Evolutionary conservation across 768 basidiomycete genomes (phyloP), one percentile per base, ranked within the genome.

Genomic region (Boletus tomentosulus): DNA sequence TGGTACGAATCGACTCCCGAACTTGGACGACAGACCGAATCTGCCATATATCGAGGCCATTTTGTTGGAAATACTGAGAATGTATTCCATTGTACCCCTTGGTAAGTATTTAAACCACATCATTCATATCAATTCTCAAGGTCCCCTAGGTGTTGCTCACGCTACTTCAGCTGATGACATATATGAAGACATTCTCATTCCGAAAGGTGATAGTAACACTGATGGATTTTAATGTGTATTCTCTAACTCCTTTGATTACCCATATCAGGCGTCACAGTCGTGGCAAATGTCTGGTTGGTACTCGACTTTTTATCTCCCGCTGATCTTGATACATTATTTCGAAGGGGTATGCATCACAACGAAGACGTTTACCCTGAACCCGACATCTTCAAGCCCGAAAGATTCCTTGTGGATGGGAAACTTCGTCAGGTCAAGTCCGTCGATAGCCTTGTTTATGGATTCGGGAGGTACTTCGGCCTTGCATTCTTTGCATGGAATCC

Each of bases 11-110:
- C 51, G 66, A 8, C 56, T 71, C 10, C 72, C 72, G 4, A 50
- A 47, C 12, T 61, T 68, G n/a, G 59, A 53, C 19, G 66, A 71
- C 28, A 50, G 59, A 47, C 49, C 54, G 3, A 44, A 43, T 16
- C 41, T 72, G 5, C 67, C 68, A 13, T 73, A 69, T 33, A 16
- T 69, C 0, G 63, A 68, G 24, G 72, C 67, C 8, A 11, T 69
- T 12, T 50, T 65, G 24, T 46, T 61, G 48, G 72, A 75, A 50
- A 63, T 56, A 25, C 31, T 71, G 25, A 52, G 73, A 42, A 65
- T 66, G 62, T 60, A 63, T 31, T 52, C 70, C 6, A 57, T 63
- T 15, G 48, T 27, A 28, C 69, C 70, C 1, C 50, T 68, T 6
- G 63, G 69, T 62, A n/a, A 55, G 46, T 57, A 34, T 48, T 27